Evolutionary conservation across 2,329 filamentous ascomycete genomes (phyloP).

Genomic region (Nothopassalora personata): DNA sequence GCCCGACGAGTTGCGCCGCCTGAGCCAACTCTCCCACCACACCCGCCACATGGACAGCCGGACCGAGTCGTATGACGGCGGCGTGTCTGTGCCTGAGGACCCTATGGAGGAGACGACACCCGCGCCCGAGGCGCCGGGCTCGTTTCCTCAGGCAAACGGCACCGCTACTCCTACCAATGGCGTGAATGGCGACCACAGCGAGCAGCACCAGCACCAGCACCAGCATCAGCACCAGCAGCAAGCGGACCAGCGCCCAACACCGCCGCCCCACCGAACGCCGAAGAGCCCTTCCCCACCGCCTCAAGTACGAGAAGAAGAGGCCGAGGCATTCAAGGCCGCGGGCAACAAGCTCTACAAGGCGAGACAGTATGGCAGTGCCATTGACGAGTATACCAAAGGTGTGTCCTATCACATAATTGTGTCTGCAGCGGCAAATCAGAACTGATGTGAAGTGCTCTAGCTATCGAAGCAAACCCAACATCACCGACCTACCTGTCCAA

Average conservation of each 20-base stretch:
- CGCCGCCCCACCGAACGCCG: conserved; percentile 62
- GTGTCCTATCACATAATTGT: conserved; percentile 33
- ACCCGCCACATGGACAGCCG: conserved; percentile 23
- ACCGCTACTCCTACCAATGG: conserved; percentile 33
- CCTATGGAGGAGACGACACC: conserved; percentile 31
- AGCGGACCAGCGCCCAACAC: conserved; percentile 51
- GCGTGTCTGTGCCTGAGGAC: conserved; percentile 17
- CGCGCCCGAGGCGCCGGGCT: conserved; percentile 33
- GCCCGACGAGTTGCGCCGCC: conserved; percentile 77
- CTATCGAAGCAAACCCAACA: conserved; percentile 78
- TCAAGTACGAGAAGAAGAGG: conserved; percentile 58
- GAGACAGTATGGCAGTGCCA: conserved; percentile 79
- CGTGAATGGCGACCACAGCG: conserved; percentile 37
- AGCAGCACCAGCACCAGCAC: conserved; percentile 35
- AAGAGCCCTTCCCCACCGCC: conserved; percentile 43
- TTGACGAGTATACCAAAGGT: conserved; percentile 95
- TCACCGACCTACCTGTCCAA: conserved; percentile 91
- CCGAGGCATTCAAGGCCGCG: conserved; percentile 83
- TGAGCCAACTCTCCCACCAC: conserved; percentile 53
- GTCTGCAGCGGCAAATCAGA: conserved; percentile 3
- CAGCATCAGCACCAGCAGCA: conserved; percentile 32
- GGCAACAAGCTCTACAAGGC: conserved; percentile 98
- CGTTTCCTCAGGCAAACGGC: conserved; percentile 45
- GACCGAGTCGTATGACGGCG: conserved; percentile 20
- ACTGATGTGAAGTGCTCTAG: conserved; percentile 43